Evolutionary conservation across 1,139 yeast species (phyloP).

Genomic region (Sugiyamaella sp.): DNA sequence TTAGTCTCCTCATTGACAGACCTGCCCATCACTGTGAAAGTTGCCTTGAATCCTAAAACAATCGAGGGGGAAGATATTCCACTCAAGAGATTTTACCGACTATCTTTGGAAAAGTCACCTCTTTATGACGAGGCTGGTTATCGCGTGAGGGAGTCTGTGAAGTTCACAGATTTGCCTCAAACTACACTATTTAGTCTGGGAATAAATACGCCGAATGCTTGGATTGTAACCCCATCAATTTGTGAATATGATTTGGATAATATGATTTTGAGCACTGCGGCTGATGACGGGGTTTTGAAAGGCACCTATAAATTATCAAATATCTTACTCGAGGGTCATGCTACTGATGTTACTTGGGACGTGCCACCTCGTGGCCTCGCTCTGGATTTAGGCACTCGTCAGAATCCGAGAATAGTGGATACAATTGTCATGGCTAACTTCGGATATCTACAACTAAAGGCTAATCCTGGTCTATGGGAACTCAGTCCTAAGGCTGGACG

Average conservation of each 20-base stretch:
- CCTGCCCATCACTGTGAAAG: slow-evolving; percentile 49
- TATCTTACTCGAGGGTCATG: slow-evolving; percentile 72
- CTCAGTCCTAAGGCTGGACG: slow-evolving; percentile 51
- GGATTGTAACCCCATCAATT: slow-evolving; percentile 59
- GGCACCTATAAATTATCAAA: slow-evolving; percentile 55
- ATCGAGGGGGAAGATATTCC: slow-evolving; percentile 49
- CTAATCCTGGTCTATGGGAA: slow-evolving; percentile 68
- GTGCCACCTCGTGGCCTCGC: slow-evolving; percentile 56
- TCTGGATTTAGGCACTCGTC: slow-evolving; percentile 46
- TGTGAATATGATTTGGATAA: slow-evolving; percentile 65
- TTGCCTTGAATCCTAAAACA: slow-evolving; percentile 63
- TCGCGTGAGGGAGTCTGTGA: slow-evolving; percentile 26
- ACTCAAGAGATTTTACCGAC: slow-evolving; percentile 62
- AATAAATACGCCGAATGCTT: slow-evolving; percentile 63
- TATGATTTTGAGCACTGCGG: slow-evolving; percentile 48
- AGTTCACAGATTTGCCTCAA: slow-evolving; percentile 51
- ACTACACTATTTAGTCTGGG: slow-evolving; percentile 58
- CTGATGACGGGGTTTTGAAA: slow-evolving; percentile 33
- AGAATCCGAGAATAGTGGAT: slow-evolving; percentile 44
- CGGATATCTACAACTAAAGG: slow-evolving; percentile 76
- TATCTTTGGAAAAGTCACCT: slow-evolving; percentile 48
- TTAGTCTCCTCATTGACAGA: slow-evolving; percentile 51
- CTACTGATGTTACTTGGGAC: slow-evolving; percentile 48
- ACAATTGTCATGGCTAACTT: slow-evolving; percentile 71
- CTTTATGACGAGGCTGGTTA: slow-evolving; percentile 44